Evolutionary conservation across 1,139 yeast genomes (phyloP), one percentile per base, ranked within the genome.

Genomic region (Yarrowia galli): DNA sequence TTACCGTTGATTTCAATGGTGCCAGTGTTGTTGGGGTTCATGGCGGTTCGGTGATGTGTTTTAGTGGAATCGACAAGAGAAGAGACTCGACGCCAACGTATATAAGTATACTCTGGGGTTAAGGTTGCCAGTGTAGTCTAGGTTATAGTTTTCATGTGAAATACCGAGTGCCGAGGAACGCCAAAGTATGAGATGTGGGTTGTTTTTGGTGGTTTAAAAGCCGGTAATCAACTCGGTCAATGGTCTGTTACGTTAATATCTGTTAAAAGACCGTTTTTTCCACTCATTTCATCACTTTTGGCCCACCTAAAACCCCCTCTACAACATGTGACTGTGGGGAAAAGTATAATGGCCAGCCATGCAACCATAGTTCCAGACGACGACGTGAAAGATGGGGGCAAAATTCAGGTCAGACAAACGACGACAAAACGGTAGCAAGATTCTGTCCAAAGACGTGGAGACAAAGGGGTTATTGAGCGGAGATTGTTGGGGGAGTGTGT

Each of bases 1-100:
- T 60, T 60, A 13, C 65, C 65, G 53, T 60, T 46, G 65, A 60
- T 60, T 46, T 60, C 65, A 45, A 60, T 46, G 65, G 32, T 60
- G 42, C 53, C 65, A 6, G 65, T 60, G 35, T 43, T 23, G 53
- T 60, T 60, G 65, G 65, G 32, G 53, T 60, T 60, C 65, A 60
- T 60, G 36, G 53, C 53, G 18, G 20, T 46, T 28, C 32, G 32
- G 35, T 28, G 35, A 10, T 28, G 32, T 28, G 32, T 7, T 28
- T 28, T n/a, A n/a, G n/a, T n/a, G n/a, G n/a, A n/a, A 28, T 28
- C 32, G 32, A 28, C 1, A 3, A 28, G 32, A 28, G 7, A 28
- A 6, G 32, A 3, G 32, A 28, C n/a, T n/a, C n/a, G 7, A 5
- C 8, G 32, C 32, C 32, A 28, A 28, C 32, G 60, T 36, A 36